phyloP scores from a whole-genome alignment of 768 basidiomycete genomes.

The Termitomyces sp. region DNA sequence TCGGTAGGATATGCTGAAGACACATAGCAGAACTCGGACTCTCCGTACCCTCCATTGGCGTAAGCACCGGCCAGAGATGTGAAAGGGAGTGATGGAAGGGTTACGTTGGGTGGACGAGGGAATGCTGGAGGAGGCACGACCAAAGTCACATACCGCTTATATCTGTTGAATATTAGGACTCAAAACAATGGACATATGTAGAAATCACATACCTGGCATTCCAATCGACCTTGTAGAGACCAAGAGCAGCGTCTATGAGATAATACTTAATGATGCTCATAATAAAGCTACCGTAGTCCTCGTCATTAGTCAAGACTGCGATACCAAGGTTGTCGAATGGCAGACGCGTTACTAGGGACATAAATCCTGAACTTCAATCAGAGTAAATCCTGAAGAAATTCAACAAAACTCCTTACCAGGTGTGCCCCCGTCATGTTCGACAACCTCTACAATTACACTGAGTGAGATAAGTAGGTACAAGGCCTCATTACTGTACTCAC shows the following conservation, averaged over 20 bases:
- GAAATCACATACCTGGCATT: conserved; percentile 11
- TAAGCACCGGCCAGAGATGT: conserved; percentile 12
- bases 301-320: conserved; percentile 23
- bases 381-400: not conserved
- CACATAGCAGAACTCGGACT: conserved; percentile 15
- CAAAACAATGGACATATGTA: not conserved
- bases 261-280: conserved; percentile 16
- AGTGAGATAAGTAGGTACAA: not conserved
- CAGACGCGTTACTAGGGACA: conserved; percentile 15
- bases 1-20: conserved; percentile 3
- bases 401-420: too few relatives aligned
- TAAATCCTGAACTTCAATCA: conserved; percentile 12
- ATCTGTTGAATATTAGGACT: not conserved
- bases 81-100: conserved; percentile 10
- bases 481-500: conserved; percentile 8
- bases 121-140: not conserved
- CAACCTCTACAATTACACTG: not conserved
- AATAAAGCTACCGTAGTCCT: conserved; percentile 15
- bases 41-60: conserved; percentile 14
- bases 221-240: conserved; percentile 20
- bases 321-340: conserved; percentile 21
- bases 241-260: conserved; percentile 19
- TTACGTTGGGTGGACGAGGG: conserved; percentile 11
- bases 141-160: not conserved
- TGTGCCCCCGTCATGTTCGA: too few relatives aligned